Conservation (phyloP, 2,329 filamentous ascomycete species). For the Claviceps capensis region DNA sequence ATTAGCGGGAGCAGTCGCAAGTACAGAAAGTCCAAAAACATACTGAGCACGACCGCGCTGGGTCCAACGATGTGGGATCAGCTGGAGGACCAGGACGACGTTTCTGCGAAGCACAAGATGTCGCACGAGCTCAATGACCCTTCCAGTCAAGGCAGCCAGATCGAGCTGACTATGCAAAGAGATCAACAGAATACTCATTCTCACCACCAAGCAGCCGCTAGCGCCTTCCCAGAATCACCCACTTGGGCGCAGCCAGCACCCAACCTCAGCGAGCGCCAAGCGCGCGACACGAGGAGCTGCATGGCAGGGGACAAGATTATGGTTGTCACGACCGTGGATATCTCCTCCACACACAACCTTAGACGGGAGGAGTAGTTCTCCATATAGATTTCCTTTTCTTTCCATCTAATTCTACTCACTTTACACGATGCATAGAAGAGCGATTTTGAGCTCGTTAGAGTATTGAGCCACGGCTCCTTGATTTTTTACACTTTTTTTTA, state of each 20-base stretch:
- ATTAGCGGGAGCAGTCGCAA: conserved; percentile 8
- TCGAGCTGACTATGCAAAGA: conserved; percentile 15
- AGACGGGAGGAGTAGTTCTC: not conserved
- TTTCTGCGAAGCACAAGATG: not conserved
- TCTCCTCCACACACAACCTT: conserved; percentile 9
- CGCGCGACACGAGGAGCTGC: not conserved
- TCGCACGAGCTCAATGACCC: not conserved
- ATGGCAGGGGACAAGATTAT: conserved; percentile 11
- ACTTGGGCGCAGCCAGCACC: conserved; percentile 4
- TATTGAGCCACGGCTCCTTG: too few species aligned
- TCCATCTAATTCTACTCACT: not conserved
- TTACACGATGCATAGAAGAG: too few species aligned
- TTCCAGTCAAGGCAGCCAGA: conserved; percentile 15
- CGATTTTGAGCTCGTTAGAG: too few species aligned
- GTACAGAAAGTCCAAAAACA: conserved; percentile 5
- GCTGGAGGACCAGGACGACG: conserved; percentile 15
- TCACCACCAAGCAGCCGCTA: conserved; percentile 8
- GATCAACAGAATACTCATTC: conserved; percentile 1
- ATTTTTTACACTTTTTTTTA: too few species aligned
- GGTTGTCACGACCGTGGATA: conserved; percentile 16
- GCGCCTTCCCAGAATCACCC: conserved; percentile 1
- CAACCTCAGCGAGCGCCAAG: not conserved
- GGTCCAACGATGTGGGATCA: conserved; percentile 16
- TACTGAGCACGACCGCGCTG: conserved; percentile 9
- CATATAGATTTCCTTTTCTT: not conserved